A percentile compares a stretch with the other conserved stretches of the same genome.
phyloP scores from a whole-genome alignment of 192 early-diverging fungal genomes.

The Backusella australiensis region DNA sequence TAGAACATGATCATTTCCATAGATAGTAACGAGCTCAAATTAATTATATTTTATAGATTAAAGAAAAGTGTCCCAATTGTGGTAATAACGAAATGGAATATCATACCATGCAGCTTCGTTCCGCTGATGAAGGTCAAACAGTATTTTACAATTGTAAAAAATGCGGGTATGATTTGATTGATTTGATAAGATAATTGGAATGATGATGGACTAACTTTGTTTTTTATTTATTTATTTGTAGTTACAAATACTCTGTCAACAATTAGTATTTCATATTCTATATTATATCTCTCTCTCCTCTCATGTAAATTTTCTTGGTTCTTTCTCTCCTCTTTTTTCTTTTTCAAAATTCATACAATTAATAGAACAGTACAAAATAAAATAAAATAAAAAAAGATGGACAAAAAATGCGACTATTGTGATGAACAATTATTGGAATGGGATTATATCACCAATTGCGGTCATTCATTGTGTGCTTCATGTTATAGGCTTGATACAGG shows the following conservation, averaged over 20 bases:
- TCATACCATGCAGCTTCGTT: conserved; percentile 95
- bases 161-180: conserved; percentile 72
- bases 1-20: too few species aligned
- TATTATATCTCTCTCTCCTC: neutral
- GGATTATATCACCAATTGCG: conserved; percentile 23
- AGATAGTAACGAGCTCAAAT: too few species aligned
- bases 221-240: neutral
- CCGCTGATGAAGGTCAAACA: conserved; percentile 99
- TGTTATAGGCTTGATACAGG: neutral
- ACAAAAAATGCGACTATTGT: conserved; percentile 6
- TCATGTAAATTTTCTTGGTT: neutral
- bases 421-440: neutral
- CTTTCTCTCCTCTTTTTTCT: neutral
- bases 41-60: conserved; percentile 53
- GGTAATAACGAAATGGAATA: conserved; percentile 92
- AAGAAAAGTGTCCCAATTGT: conserved; percentile 96
- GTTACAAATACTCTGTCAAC: conserved; percentile 24
- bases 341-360: neutral
- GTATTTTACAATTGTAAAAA: conserved; percentile 97
- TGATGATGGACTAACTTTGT: neutral
- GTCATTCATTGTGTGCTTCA: conserved; percentile 13
- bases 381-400: neutral
- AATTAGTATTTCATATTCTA: conserved; percentile 11
- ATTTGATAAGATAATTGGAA: neutral
- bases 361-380: neutral